Evolutionary conservation across 768 basidiomycete species (phyloP).

Genomic region (Gymnopilus dilepis): DNA sequence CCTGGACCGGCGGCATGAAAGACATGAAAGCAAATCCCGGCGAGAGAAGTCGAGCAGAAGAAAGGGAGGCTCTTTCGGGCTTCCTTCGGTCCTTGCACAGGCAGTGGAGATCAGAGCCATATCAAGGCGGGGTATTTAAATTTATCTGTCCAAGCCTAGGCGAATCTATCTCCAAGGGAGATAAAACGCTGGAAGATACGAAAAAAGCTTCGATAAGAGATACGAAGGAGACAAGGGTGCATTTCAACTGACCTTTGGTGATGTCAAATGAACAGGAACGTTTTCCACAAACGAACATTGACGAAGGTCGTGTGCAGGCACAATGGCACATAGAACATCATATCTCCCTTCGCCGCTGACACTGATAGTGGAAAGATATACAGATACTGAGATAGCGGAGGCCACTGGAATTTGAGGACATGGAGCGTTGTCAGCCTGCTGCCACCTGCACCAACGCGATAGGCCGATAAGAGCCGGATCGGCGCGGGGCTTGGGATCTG

Average conservation of each 20-base stretch:
- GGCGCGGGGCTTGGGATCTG: neutral
- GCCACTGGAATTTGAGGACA: neutral
- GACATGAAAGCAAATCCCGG: conserved; percentile 15
- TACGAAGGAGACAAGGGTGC: neutral
- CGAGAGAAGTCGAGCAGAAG: neutral
- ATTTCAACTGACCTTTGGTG: neutral
- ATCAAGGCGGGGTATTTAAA: conserved; percentile 1
- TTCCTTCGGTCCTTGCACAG: neutral
- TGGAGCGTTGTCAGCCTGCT: neutral
- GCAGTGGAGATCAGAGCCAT: neutral
- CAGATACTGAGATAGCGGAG: neutral
- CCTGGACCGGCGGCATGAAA: conserved; percentile 10
- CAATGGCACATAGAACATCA: neutral
- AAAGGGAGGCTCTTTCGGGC: neutral
- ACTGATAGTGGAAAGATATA: neutral
- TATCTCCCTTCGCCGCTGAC: neutral
- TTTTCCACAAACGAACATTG: neutral
- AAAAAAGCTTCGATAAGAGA: neutral
- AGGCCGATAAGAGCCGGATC: conserved; percentile 4
- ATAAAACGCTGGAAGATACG: neutral
- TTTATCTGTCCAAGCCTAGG: conserved; percentile 2
- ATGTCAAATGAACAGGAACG: conserved; percentile 3
- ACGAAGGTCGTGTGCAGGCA: neutral
- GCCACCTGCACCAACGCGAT: neutral
- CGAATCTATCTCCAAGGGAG: neutral